Percentiles rank a stretch among this genome's conserved stretches.
Conservation (phyloP, 768 basidiomycete genomes). For the Collybia mongolica region DNA sequence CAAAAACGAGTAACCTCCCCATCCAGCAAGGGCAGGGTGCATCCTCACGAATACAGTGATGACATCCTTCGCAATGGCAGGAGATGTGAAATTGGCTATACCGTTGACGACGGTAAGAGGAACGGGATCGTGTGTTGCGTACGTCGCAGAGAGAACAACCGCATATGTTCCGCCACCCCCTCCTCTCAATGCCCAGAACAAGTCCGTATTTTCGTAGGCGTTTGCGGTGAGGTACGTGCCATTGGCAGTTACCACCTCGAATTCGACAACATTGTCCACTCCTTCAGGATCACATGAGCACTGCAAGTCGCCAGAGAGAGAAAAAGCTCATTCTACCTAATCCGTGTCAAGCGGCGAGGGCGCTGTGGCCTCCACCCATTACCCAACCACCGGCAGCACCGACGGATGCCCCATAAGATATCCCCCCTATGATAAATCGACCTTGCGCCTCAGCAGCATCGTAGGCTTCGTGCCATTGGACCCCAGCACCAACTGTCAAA, state of each 20-base stretch:
- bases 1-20: conserved; percentile 2
- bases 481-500: conserved; percentile 37
- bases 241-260: conserved; percentile 37
- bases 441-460: conserved; percentile 32
- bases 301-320: too few species aligned
- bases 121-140: neutral
- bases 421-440: conserved; percentile 45
- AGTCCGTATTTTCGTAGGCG: conserved; percentile 32
- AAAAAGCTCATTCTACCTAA: conserved; percentile 27
- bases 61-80: conserved; percentile 1
- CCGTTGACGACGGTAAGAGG: neutral
- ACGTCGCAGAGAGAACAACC: conserved; percentile 4
- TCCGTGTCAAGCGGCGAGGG: conserved; percentile 35
- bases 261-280: conserved; percentile 33
- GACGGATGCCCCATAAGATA: conserved; percentile 38
- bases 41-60: conserved; percentile 3
- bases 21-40: conserved; percentile 1
- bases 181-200: conserved; percentile 48
- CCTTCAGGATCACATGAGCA: neutral
- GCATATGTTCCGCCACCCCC: conserved; percentile 40
- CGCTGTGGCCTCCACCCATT: conserved; percentile 45
- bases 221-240: conserved; percentile 36
- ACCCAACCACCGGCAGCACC: conserved; percentile 50
- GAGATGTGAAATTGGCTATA: neutral
- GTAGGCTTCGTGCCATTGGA: conserved; percentile 46